phyloP scores from a whole-genome alignment of 495 filamentous ascomycete genomes.

The Podospora fimiseda region DNA sequence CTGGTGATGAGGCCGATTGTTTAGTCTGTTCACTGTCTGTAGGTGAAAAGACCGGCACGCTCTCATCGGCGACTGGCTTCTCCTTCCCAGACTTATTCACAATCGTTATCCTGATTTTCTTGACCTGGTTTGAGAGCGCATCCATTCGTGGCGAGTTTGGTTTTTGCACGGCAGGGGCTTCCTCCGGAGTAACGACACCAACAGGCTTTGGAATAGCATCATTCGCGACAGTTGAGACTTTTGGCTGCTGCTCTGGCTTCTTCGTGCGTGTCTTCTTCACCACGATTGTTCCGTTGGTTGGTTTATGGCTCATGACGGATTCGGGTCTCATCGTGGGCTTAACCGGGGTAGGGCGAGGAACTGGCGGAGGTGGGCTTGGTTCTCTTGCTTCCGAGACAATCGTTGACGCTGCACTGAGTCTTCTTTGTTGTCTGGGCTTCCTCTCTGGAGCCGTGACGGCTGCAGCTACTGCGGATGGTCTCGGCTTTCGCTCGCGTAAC shows the following conservation, averaged over 20 bases:
- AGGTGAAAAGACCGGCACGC: conserved; percentile 13
- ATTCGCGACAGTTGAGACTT: conserved; percentile 29
- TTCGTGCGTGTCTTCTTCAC: conserved; percentile 43
- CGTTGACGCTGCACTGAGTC: conserved; percentile 36
- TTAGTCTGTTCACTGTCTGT: not conserved
- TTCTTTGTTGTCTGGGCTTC: conserved; percentile 23
- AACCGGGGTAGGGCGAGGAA: conserved; percentile 28
- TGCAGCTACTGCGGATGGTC: conserved; percentile 35
- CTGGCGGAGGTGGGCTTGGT: conserved; percentile 11
- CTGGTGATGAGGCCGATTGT: no score
- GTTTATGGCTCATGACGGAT: conserved; percentile 32
- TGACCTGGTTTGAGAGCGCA: conserved; percentile 61
- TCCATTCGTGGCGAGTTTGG: no score
- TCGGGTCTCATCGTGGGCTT: conserved; percentile 34
- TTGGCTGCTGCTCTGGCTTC: conserved; percentile 33
- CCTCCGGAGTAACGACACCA: conserved; percentile 10
- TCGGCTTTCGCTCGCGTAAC: conserved; percentile 63
- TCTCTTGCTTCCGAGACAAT: conserved; percentile 26
- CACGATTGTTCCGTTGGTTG: conserved; percentile 19
- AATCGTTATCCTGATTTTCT: conserved; percentile 70
- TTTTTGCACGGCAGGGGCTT: conserved; percentile 61
- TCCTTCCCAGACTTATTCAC: conserved; percentile 52
- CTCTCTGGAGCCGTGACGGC: conserved; percentile 41
- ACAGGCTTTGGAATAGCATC: conserved; percentile 23
- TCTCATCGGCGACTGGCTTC: conserved; percentile 20